These are phyloP conservation scores for Aspergillus intermedius DNA, from an alignment of 2,329 filamentous ascomycete genomes.

Conservation along the genomic window DNA sequence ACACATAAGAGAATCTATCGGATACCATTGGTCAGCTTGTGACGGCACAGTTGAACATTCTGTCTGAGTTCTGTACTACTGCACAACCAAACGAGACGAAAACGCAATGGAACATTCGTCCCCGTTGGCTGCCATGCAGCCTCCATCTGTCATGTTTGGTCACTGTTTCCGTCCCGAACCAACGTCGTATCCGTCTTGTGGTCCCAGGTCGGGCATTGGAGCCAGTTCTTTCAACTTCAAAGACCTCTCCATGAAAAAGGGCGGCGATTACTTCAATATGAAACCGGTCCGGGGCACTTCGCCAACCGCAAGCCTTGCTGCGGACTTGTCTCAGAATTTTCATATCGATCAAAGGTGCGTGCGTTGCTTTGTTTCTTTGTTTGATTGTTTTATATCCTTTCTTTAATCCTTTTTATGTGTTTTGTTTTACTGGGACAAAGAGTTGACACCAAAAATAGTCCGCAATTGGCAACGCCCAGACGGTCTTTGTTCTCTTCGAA, in stretches of 20 bases:
- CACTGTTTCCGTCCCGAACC: conserved; percentile 57
- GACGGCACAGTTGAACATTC: neutral
- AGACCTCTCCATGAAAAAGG: conserved; percentile 63
- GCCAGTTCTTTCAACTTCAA: conserved; percentile 69
- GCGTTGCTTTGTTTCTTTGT: conserved; percentile 14
- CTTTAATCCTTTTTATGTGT: neutral
- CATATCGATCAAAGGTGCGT: conserved; percentile 87
- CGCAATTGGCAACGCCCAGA: conserved; percentile 73
- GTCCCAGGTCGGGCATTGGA: conserved; percentile 50
- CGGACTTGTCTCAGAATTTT: conserved; percentile 94
- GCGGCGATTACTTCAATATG: conserved; percentile 73
- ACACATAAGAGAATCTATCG: no score
- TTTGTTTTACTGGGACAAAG: conserved; percentile 11
- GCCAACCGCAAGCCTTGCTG: conserved; percentile 81
- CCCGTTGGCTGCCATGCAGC: conserved; percentile 87
- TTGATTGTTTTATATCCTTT: conserved; percentile 6
- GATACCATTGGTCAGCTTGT: no score
- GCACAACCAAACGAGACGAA: neutral
- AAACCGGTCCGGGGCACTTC: conserved; percentile 78
- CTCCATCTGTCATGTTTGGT: conserved; percentile 56
- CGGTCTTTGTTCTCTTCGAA: conserved; percentile 75
- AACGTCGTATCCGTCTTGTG: conserved; percentile 47
- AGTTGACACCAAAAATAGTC: conserved; percentile 53
- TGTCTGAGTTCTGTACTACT: conserved; percentile 4
- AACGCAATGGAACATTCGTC: conserved; percentile 80